Conservation (phyloP, 2,329 filamentous ascomycete species). For the Clonostachys chloroleuca region DNA sequence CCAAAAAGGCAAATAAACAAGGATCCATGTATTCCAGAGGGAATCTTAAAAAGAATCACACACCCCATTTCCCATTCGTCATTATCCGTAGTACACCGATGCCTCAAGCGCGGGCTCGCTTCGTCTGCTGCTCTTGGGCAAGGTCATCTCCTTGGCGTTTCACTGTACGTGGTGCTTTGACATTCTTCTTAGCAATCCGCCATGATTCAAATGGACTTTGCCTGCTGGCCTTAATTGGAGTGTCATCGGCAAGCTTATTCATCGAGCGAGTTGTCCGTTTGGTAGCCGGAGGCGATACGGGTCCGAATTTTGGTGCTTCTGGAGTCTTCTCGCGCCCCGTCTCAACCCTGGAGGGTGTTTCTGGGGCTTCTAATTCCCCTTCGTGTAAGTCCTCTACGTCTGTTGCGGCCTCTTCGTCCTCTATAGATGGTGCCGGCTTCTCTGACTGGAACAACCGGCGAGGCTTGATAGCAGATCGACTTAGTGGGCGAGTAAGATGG, state of each 20-base stretch:
- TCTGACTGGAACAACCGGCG: neutral
- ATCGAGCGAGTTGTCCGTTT: constrained; percentile 53
- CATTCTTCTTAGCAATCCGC: too few relatives aligned
- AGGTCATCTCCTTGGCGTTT: neutral
- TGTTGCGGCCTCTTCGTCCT: constrained; percentile 54
- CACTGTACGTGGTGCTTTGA: constrained; percentile 1
- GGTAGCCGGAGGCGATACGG: constrained; percentile 59
- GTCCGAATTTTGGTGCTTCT: constrained; percentile 48
- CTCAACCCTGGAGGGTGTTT: constrained; percentile 30
- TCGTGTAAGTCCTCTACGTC: constrained; percentile 49
- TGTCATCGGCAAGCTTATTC: constrained; percentile 40
- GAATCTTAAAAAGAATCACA: too few relatives aligned
- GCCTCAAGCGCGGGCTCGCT: too few relatives aligned
- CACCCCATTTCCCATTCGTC: neutral
- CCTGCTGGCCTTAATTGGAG: constrained; percentile 30
- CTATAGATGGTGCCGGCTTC: neutral
- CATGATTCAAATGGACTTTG: too few relatives aligned
- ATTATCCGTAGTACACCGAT: too few relatives aligned
- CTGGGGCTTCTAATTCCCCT: constrained; percentile 13
- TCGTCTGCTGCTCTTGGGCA: too few relatives aligned
- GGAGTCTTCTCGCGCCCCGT: constrained; percentile 30
- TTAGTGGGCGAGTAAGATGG: neutral
- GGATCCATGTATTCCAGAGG: too few relatives aligned
- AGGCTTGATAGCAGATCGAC: neutral
- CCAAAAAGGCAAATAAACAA: neutral